These are phyloP conservation scores for Shiraia bambusicola DNA, from an alignment of 2,329 filamentous ascomycete genomes.

Conservation along the genomic window DNA sequence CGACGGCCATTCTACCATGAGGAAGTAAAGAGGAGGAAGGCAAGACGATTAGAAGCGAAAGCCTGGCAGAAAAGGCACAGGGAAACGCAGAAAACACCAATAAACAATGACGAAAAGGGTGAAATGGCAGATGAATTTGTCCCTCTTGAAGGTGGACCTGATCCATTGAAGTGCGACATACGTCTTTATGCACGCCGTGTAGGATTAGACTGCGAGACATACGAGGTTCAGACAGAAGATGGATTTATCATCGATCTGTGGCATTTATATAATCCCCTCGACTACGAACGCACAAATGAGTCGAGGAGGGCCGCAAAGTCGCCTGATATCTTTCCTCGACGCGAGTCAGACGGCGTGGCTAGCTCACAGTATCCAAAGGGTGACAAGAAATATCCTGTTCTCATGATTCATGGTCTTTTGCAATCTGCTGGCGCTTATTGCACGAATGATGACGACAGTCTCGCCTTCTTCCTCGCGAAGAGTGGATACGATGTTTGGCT, in stretches of 20 bases:
- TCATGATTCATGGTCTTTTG: slow-evolving; percentile 84
- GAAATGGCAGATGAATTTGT: slow-evolving; percentile 59
- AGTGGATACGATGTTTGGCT: slow-evolving; percentile 94
- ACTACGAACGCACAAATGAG: slow-evolving; percentile 59
- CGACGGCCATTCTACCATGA: slow-evolving; percentile 71
- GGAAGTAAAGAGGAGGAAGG: slow-evolving; percentile 61
- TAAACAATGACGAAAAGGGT: slow-evolving; percentile 42
- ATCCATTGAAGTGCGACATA: slow-evolving; percentile 76
- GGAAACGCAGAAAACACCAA: slow-evolving; percentile 39
- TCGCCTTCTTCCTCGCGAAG: slow-evolving; percentile 91
- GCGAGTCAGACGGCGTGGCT: slow-evolving; percentile 22
- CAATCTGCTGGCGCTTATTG: slow-evolving; percentile 89
- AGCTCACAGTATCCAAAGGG: slow-evolving; percentile 35
- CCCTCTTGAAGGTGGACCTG: slow-evolving; percentile 77
- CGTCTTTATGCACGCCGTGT: slow-evolving; percentile 85
- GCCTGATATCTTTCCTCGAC: slow-evolving; percentile 62
- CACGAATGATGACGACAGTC: slow-evolving; percentile 82
- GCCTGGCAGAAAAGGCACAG: slow-evolving; percentile 59
- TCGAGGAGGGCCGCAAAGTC: slow-evolving; percentile 57
- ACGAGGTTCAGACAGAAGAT: slow-evolving; percentile 88
- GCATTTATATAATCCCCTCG: slow-evolving; percentile 83
- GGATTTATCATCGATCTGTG: slow-evolving; percentile 87
- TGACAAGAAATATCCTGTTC: slow-evolving; percentile 72
- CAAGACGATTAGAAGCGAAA: slow-evolving; percentile 59
- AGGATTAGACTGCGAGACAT: slow-evolving; percentile 80